Evolutionary conservation across 2,329 filamentous ascomycete genomes (phyloP), one percentile per base, ranked within the genome.

Genomic region (Sporothrix schenckii): DNA sequence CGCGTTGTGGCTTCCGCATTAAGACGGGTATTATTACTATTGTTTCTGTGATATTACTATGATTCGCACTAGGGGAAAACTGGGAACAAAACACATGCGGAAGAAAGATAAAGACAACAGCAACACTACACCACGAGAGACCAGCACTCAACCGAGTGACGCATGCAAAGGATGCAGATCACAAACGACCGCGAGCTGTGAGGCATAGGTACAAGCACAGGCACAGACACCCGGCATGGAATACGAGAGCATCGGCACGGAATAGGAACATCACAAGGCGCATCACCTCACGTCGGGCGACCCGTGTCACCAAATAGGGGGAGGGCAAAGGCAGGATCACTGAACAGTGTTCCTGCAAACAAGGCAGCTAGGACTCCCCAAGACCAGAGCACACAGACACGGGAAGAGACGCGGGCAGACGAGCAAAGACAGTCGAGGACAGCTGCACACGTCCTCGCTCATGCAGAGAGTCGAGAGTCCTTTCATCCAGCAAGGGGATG

Each of bases 1-100:
- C 53, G 69, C 49, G 54, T 61, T 69, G 50, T 44, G 54, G 16
- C 39, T 54, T 50, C 19, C 58, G 69, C 69, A 71, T 71, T 63
- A 71, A 41, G 30, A 61, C 39, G 56, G 39, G 34, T 65, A 58
- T 21, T 63, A 63, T 65, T 71, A 24, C 49, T 68, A 70, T 68
- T 68, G 30, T 30, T 61, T 53, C 54, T 56, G 47, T 49, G 52
- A 21, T 68, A 65, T 65, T 68, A 49, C 70, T 71, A 66, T 60
- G 44, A 69, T 54, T 69, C 27, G 50, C 66, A 44, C 50, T 39
- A 44, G 66, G 66, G 52, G 52, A 27, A 54, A 47, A 66, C 53
- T 66, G 66, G 66, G 66, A 69, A 66, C 58, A 53, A 58, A 50
- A 58, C 66, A 65, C 34, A 56, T 47, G 41, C 56, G 60, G 50